A percentile compares a stretch with the other conserved stretches of the same genome.
Conservation (phyloP, 2,329 filamentous ascomycete genomes). For the Paraphoma sp. region DNA sequence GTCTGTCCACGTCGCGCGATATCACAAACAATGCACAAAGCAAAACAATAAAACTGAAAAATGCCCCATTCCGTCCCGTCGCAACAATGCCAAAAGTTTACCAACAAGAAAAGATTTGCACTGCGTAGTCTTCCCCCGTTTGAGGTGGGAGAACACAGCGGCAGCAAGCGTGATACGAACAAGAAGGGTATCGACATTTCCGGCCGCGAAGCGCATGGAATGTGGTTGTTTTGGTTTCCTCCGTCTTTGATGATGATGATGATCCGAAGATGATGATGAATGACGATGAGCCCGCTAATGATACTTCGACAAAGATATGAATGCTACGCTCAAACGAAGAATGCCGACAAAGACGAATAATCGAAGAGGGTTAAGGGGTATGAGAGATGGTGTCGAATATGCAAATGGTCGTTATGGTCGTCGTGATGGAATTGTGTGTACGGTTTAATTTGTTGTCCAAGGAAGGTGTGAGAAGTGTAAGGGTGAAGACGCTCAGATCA, state of each 20-base stretch:
- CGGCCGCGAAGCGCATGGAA: slow-evolving; percentile 41
- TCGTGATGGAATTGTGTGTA: slow-evolving; percentile 13
- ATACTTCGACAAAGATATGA: slow-evolving; percentile 27
- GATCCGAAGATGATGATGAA: slow-evolving; percentile 1
- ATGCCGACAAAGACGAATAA: slow-evolving; percentile 4
- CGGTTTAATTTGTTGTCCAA: neutral
- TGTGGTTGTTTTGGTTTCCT: slow-evolving; percentile 3
- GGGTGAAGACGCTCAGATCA: slow-evolving; percentile 35
- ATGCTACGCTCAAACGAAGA: slow-evolving; percentile 4
- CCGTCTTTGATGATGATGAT: slow-evolving; percentile 9
- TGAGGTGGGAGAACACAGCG: neutral
- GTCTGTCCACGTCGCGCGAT: neutral
- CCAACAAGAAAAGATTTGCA: no score
- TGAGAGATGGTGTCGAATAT: slow-evolving; percentile 31
- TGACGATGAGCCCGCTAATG: slow-evolving; percentile 27
- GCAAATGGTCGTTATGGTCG: slow-evolving; percentile 38
- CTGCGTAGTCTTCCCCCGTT: neutral
- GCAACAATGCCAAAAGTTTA: no score
- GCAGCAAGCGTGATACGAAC: neutral
- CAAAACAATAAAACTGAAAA: no score
- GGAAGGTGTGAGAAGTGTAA: slow-evolving; percentile 6
- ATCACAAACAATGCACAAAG: no score
- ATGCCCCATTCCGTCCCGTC: no score
- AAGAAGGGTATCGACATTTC: slow-evolving; percentile 43
- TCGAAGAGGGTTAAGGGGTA: neutral